Conservation (phyloP, 2,329 filamentous ascomycete species). For the Ploettnerulaceae sp. region DNA sequence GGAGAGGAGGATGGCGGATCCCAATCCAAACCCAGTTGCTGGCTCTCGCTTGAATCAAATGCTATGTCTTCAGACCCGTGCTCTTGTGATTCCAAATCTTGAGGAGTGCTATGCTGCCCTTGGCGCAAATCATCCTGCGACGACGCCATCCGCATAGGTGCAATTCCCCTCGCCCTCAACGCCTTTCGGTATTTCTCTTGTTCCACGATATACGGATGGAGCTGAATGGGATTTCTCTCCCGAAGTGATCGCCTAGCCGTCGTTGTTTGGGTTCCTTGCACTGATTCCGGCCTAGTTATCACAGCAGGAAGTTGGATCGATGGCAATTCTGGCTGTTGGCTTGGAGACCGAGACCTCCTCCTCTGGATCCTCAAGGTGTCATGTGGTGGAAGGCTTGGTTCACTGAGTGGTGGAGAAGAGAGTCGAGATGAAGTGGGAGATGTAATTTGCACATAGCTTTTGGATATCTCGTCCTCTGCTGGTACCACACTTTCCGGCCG, state of each 20-base stretch:
- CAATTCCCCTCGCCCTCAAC: slow-evolving; percentile 29
- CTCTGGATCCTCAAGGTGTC: not conserved
- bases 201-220: slow-evolving; percentile 34
- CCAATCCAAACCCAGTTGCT: slow-evolving; percentile 25
- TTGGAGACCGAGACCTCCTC: not conserved
- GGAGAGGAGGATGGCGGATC: slow-evolving; percentile 16
- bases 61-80: slow-evolving; percentile 22
- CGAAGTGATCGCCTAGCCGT: slow-evolving; percentile 24
- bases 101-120: slow-evolving; percentile 9
- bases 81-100: slow-evolving; percentile 25
- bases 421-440: slow-evolving; percentile 33
- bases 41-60: slow-evolving; percentile 22
- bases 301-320: not conserved
- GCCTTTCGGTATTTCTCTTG: slow-evolving; percentile 31
- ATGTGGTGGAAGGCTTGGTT: slow-evolving; percentile 10
- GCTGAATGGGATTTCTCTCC: slow-evolving; percentile 32
- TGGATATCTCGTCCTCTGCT: slow-evolving; percentile 36
- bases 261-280: not conserved
- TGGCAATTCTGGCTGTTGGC: not conserved
- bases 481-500: not conserved
- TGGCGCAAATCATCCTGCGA: slow-evolving; percentile 21
- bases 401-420: slow-evolving; percentile 23
- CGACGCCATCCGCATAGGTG: slow-evolving; percentile 28
- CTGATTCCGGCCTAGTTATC: not conserved
- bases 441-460: slow-evolving; percentile 37